Base-by-base conservation (phyloP, 805 yeast genomes). In the Monosporozyma siamensis region DNA sequence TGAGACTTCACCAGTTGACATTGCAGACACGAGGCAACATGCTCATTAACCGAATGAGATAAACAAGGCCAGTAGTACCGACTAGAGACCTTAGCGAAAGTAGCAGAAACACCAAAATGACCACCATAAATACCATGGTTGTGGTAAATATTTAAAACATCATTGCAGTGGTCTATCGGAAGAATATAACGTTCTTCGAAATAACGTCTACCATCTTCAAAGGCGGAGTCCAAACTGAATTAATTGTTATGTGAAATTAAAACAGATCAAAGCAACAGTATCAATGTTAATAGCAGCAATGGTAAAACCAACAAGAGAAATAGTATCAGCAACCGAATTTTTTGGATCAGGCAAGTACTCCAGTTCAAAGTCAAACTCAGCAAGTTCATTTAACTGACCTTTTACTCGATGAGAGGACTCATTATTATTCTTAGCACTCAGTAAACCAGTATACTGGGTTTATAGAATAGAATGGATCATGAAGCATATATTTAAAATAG, bases 311-410 rank as follows among this genome's bases (percentile, higher is more conserved):
- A 38, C 45, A 4, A 52, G 38, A 9, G 49, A 45, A 15, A 49
- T 18, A 2, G 52, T 44, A 31, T 47, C 54, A 3, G 51, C 52
- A 3, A 50, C 49, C 4, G 44, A 39, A 35, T 45, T 50, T 15
- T 41, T 21, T 4, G 43, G 26, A 3, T 49, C 49, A 6, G 39
- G 23, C 1, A 45, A 22, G 34, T 48, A 50, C 40, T 44, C 40
- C 11, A 45, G 31, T 11, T 38, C 34, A 30, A 47, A 45, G n/a
- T 48, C 48, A 32, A 40, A 48, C 18, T 43, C 48, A 7, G 43
- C 31, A 2, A 48, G 37, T 18, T 26, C 39, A 9, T 44, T 44
- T 11, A 47, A 15, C 48, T 48, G 49, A 4, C 42, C 12, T 20
- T 23, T 10, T 4, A 45, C 10, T 22, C 49, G 10, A n/a, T 38